Evolutionary conservation across 2,329 filamentous ascomycete genomes (phyloP).

Genomic region (Colletotrichum lentis): DNA sequence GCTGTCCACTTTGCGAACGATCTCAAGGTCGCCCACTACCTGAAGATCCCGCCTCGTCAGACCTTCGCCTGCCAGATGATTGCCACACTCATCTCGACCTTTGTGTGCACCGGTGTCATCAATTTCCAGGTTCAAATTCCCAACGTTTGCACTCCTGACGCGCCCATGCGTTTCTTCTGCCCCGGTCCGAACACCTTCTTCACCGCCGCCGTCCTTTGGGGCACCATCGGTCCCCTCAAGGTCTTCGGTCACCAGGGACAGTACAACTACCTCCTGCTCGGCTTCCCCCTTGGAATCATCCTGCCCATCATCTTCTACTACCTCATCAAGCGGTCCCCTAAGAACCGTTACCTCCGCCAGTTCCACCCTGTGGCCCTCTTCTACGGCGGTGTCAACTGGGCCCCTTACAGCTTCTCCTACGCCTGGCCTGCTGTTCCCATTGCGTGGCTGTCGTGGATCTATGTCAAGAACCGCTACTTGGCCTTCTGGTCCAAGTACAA

Average conservation of each 20-base stretch:
- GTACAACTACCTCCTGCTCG: constrained; percentile 58
- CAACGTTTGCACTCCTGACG: constrained; percentile 58
- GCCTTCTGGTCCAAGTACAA: constrained; percentile 53
- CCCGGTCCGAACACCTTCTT: constrained; percentile 65
- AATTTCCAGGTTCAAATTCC: constrained; percentile 59
- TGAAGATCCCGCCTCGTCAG: constrained; percentile 68
- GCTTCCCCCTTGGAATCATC: constrained; percentile 59
- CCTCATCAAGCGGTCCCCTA: constrained; percentile 53
- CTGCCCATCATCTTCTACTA: constrained; percentile 56
- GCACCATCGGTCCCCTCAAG: constrained; percentile 60
- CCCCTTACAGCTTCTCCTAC: constrained; percentile 51
- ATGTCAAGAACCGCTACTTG: constrained; percentile 49
- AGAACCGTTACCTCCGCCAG: constrained; percentile 48
- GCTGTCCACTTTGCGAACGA: constrained; percentile 61
- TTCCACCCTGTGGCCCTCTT: constrained; percentile 59
- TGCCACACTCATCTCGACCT: constrained; percentile 62
- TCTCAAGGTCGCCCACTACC: constrained; percentile 61
- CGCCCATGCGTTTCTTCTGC: constrained; percentile 60
- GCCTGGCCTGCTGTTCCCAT: constrained; percentile 40
- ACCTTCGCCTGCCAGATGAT: constrained; percentile 68
- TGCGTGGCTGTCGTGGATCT: constrained; percentile 40
- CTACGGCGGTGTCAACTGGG: constrained; percentile 57
- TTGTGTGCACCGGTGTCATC: constrained; percentile 58
- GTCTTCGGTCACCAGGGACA: constrained; percentile 59
- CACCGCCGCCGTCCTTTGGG: constrained; percentile 64